These are phyloP conservation scores for Tilletia caries DNA, from an alignment of 1,284 basidiomycete species.

Conservation along the genomic window DNA sequence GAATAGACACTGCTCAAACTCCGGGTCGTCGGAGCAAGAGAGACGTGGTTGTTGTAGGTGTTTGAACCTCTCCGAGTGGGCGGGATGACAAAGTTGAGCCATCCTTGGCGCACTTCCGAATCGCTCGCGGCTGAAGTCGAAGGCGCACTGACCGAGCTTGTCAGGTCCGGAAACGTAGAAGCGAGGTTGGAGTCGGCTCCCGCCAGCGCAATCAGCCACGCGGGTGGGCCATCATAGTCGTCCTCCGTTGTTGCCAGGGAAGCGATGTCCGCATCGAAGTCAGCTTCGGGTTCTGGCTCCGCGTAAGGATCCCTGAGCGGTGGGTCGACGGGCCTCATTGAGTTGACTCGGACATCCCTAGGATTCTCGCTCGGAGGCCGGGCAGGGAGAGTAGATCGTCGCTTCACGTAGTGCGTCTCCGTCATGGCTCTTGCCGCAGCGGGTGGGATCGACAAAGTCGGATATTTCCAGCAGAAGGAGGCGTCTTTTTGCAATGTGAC, in stretches of 20 bases:
- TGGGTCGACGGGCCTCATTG: background rate
- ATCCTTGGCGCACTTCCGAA: constrained; percentile 1
- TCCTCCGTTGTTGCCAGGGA: constrained; percentile 4
- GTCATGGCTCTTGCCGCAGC: constrained; percentile 16
- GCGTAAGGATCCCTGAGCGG: background rate
- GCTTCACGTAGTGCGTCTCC: constrained; percentile 18
- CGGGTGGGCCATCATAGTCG: constrained; percentile 1
- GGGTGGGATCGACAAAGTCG: constrained; percentile 18
- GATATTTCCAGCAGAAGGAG: constrained; percentile 18
- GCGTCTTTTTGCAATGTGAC: constrained; percentile 13
- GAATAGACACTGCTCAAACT: constrained; percentile 1
- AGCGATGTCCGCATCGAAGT: background rate
- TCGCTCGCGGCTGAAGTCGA: constrained; percentile 10
- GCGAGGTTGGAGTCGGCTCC: background rate
- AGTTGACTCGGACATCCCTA: too few relatives aligned
- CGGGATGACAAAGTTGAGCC: constrained; percentile 5
- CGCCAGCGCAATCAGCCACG: background rate
- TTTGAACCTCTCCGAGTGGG: background rate
- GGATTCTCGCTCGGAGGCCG: background rate
- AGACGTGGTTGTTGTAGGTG: background rate
- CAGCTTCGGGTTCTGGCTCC: background rate
- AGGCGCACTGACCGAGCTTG: background rate
- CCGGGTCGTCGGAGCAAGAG: background rate
- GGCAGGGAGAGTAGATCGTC: constrained; percentile 10
- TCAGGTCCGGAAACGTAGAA: background rate